phyloP scores from a whole-genome alignment of 805 yeast species.

The Candida ficus region DNA sequence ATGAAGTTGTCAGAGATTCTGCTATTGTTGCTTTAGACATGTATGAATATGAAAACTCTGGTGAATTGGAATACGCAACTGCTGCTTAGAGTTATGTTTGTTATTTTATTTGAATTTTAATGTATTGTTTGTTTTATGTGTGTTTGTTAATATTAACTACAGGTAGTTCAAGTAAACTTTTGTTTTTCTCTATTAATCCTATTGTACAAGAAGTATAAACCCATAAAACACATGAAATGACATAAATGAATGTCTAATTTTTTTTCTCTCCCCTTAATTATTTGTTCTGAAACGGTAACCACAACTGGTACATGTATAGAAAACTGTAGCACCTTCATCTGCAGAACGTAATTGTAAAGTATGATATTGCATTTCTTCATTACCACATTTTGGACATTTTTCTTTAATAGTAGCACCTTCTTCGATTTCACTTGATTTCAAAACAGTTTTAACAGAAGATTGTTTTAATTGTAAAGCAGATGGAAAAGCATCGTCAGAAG shows the following conservation, averaged over 20 bases:
- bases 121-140: not conserved
- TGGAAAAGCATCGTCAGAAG: slow-evolving; percentile 93
- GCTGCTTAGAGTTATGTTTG: slow-evolving; percentile 14
- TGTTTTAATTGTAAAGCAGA: slow-evolving; percentile 73
- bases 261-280: too few relatives aligned
- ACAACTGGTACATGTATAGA: slow-evolving; percentile 92
- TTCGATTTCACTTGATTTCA: slow-evolving; percentile 71
- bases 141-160: not conserved
- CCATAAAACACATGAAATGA: not conserved
- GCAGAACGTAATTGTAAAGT: slow-evolving; percentile 96
- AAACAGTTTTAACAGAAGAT: slow-evolving; percentile 84
- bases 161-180: too few relatives aligned
- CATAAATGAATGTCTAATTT: too few relatives aligned
- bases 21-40: slow-evolving; percentile 97
- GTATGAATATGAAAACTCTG: slow-evolving; percentile 92
- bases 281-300: slow-evolving; percentile 93
- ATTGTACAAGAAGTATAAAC: slow-evolving; percentile 4
- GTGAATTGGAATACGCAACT: slow-evolving; percentile 66
- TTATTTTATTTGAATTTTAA: slow-evolving; percentile 4
- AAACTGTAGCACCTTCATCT: slow-evolving; percentile 99
- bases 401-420: slow-evolving; percentile 98
- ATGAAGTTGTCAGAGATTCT: slow-evolving; percentile 89
- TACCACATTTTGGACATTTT: slow-evolving; percentile 97
- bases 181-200: slow-evolving; percentile 1
- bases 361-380: slow-evolving; percentile 97